A percentile compares a stretch with the other conserved stretches of the same genome.
Conservation (phyloP, 768 basidiomycete species). For the Lyophyllum shimeji region DNA sequence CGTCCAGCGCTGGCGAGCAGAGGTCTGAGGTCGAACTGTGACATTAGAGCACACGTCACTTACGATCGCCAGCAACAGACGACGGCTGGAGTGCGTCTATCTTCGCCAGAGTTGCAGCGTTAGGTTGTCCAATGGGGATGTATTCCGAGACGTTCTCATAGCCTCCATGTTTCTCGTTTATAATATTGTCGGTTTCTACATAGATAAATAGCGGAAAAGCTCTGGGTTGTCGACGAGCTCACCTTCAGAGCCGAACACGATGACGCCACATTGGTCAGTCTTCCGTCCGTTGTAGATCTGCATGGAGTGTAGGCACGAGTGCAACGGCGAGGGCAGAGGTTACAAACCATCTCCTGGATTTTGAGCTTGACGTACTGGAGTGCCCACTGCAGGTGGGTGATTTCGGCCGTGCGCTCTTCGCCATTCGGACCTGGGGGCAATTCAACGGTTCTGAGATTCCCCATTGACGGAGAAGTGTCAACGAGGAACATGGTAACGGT, state of each 20-base stretch:
- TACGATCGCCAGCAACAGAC: constrained; percentile 63
- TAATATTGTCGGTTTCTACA: constrained; percentile 63
- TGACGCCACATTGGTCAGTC: constrained; percentile 92
- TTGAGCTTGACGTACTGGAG: constrained; percentile 89
- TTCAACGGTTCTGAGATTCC: constrained; percentile 54
- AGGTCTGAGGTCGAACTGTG: background rate
- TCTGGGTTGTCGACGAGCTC: background rate
- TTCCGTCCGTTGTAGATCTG: constrained; percentile 92
- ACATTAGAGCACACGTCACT: constrained; percentile 22
- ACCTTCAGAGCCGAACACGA: constrained; percentile 85
- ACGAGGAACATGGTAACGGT: constrained; percentile 88
- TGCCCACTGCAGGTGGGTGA: constrained; percentile 78
- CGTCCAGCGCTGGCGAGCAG: constrained; percentile 67
- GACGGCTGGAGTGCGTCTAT: constrained; percentile 61
- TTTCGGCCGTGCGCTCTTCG: constrained; percentile 50
- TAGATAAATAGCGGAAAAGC: constrained; percentile 1
- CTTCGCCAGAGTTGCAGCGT: constrained; percentile 62
- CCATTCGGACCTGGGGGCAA: constrained; percentile 52
- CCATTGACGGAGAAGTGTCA: constrained; percentile 89
- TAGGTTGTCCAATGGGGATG: constrained; percentile 68
- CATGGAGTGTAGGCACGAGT: background rate
- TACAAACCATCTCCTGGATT: constrained; percentile 81
- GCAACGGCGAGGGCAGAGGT: background rate
- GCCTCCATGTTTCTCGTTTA: constrained; percentile 60
- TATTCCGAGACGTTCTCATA: constrained; percentile 76